These are phyloP conservation scores for Phyllostachys edulis DNA, from an alignment of 176 grass and related monocot species.

Conservation along the genomic window DNA sequence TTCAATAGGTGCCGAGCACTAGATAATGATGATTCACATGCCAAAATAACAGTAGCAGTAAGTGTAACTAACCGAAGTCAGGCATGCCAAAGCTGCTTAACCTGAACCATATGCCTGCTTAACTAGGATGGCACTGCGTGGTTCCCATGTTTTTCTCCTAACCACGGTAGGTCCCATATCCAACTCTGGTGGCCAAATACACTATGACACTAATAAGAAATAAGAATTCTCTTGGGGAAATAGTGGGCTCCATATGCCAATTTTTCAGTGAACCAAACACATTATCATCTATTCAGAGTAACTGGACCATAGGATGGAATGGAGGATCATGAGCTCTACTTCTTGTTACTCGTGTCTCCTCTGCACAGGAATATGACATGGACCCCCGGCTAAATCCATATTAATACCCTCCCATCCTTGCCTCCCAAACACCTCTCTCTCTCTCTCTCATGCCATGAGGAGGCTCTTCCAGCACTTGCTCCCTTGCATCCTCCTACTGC, in stretches of 20 bases:
- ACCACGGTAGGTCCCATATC: background rate
- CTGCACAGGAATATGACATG: background rate
- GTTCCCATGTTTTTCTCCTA: background rate
- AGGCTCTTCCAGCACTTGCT: conserved; percentile 26
- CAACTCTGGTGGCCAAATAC: conserved; percentile 3
- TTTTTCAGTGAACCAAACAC: conserved; percentile 17
- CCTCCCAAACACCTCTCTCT: background rate
- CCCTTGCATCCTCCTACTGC: conserved; percentile 37
- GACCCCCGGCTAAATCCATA: conserved; percentile 36
- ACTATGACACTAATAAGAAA: background rate
- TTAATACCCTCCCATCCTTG: conserved; percentile 56
- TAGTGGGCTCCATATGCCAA: background rate
- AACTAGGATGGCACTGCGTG: conserved; percentile 13
- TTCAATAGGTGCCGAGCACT: background rate
- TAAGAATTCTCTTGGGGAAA: background rate
- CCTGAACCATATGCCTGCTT: background rate
- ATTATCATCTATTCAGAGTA: conserved; percentile 20
- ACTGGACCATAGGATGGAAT: conserved; percentile 2
- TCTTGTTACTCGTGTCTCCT: conserved; percentile 30
- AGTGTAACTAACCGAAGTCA: background rate
- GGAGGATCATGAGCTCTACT: conserved; percentile 19
- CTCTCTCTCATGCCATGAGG: conserved; percentile 22
- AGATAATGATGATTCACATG: background rate
- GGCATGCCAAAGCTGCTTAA: background rate
- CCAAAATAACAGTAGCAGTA: background rate